Evolutionary conservation across 2,329 filamentous ascomycete species (phyloP).

Genomic region (Ophiostoma sp.): DNA sequence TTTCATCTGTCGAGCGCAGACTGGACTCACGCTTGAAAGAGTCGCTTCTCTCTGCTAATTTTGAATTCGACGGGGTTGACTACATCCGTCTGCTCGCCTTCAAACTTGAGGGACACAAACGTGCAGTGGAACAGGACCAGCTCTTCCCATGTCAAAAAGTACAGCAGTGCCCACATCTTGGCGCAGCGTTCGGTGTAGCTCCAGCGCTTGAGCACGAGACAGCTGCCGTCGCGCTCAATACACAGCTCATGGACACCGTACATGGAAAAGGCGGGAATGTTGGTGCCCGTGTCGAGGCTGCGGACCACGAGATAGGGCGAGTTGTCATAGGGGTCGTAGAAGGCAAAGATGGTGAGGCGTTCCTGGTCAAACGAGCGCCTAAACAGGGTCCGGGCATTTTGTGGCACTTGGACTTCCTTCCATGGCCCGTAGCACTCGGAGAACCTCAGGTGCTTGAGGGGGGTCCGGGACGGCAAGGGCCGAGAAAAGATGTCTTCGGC

Average conservation of each 20-base stretch:
- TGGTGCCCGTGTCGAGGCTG: slow-evolving; percentile 42
- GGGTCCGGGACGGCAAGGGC: slow-evolving; percentile 52
- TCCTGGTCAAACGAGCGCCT: slow-evolving; percentile 61
- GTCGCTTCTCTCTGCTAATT: slow-evolving; percentile 49
- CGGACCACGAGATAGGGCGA: slow-evolving; percentile 52
- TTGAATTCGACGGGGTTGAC: slow-evolving; percentile 48
- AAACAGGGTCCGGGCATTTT: slow-evolving; percentile 54
- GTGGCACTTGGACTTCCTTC: slow-evolving; percentile 47
- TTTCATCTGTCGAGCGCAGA: too few relatives aligned
- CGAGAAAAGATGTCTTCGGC: slow-evolving; percentile 61
- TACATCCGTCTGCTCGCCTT: slow-evolving; percentile 47
- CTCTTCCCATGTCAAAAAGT: slow-evolving; percentile 63
- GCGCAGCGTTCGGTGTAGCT: slow-evolving; percentile 44
- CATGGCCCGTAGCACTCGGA: slow-evolving; percentile 51
- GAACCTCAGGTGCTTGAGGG: slow-evolving; percentile 45
- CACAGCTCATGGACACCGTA: slow-evolving; percentile 57
- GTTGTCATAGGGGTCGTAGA: slow-evolving; percentile 46
- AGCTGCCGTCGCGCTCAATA: slow-evolving; percentile 50
- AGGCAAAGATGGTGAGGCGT: slow-evolving; percentile 54
- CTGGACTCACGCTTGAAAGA: slow-evolving; percentile 59
- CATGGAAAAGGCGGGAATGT: slow-evolving; percentile 49
- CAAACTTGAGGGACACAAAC: slow-evolving; percentile 58
- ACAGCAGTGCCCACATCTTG: slow-evolving; percentile 57
- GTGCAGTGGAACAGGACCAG: slow-evolving; percentile 61
- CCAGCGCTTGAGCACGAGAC: slow-evolving; percentile 55